Conservation (phyloP, 2,329 filamentous ascomycete species). For the Trichophyton verrucosum region DNA sequence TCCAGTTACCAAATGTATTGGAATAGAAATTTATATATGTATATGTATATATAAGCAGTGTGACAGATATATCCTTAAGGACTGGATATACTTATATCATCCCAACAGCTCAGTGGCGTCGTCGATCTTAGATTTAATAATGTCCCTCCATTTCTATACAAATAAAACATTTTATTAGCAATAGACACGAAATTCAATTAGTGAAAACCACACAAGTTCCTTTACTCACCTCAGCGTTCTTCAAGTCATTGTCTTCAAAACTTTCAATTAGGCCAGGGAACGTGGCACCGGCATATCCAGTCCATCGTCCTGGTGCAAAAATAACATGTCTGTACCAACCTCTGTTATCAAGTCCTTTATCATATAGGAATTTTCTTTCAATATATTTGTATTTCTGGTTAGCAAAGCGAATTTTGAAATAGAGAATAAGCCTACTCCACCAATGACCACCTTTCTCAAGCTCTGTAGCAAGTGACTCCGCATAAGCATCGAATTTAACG, state of each 20-base stretch:
- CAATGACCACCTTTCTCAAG: conserved; percentile 38
- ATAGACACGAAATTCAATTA: conserved; percentile 5
- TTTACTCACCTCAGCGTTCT: conserved; percentile 40
- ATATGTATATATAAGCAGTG: too few species aligned
- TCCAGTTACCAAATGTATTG: too few species aligned
- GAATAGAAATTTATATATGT: too few species aligned
- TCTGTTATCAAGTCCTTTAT: conserved; percentile 62
- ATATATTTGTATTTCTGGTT: conserved; percentile 77
- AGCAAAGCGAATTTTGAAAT: conserved; percentile 49
- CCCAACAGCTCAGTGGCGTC: neutral
- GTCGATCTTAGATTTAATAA: conserved; percentile 27
- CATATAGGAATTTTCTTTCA: conserved; percentile 67
- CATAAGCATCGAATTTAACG: conserved; percentile 40
- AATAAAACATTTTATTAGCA: neutral
- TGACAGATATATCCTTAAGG: neutral
- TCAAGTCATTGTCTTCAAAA: conserved; percentile 40
- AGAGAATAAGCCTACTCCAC: conserved; percentile 53
- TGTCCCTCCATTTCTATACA: conserved; percentile 29
- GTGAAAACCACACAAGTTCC: neutral
- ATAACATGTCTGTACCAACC: conserved; percentile 92
- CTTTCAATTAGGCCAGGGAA: conserved; percentile 54
- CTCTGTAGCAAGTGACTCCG: conserved; percentile 36
- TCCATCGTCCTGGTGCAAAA: conserved; percentile 84
- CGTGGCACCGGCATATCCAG: conserved; percentile 67
- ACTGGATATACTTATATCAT: neutral